Evolutionary conservation across 2,329 filamentous ascomycete genomes (phyloP), one percentile per base, ranked within the genome.

Genomic region (Botrytis squamosa): DNA sequence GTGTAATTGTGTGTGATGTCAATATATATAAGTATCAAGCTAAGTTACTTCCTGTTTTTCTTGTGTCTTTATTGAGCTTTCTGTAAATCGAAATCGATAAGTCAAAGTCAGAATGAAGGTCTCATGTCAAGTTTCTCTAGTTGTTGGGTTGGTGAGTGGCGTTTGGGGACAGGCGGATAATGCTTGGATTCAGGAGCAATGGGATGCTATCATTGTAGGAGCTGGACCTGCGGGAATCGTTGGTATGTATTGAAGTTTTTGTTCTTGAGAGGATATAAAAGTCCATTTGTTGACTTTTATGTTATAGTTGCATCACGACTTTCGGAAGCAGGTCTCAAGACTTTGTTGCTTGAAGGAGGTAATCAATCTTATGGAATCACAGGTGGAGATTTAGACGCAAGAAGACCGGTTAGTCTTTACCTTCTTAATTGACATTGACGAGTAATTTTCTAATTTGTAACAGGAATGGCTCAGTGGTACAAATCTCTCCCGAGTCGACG

Each of bases 181-280:
- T 57, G 29, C 10, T 29, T 82, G 81, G 81, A 73, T 75, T 12
- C 66, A 63, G 18, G 70, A 80, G 62, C 71, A 80, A 72, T 83
- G 79, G 73, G 77, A 79, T 75, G 78, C 75, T 59, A 85, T 86
- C 63, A 79, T 86, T n/a, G 82, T 86, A 14, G 85, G 85, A 29
- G 84, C 85, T 55, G 86, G 86, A 38, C 85, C 86, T 16, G 85
- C 85, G 20, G 86, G 86, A 6, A 86, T 88, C 69, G 85, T 87
- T 46, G 74, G 76, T 77, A 57, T 64, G 74, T 63, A 42, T 55
- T 38, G n/a, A 36, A n/a, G 49, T 16, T 55, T 55, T 40, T 18
- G 4, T 68, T 44, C 29, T 14, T 33, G 20, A 38, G 20, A 38
- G 8, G 40, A n/a, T 52, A 14, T 14, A 25, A 25, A 14, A n/a